Evolutionary conservation across 163 green algal genomes (phyloP), one percentile per base, ranked within the genome.

Genomic region (Scenedesmus sp.): DNA sequence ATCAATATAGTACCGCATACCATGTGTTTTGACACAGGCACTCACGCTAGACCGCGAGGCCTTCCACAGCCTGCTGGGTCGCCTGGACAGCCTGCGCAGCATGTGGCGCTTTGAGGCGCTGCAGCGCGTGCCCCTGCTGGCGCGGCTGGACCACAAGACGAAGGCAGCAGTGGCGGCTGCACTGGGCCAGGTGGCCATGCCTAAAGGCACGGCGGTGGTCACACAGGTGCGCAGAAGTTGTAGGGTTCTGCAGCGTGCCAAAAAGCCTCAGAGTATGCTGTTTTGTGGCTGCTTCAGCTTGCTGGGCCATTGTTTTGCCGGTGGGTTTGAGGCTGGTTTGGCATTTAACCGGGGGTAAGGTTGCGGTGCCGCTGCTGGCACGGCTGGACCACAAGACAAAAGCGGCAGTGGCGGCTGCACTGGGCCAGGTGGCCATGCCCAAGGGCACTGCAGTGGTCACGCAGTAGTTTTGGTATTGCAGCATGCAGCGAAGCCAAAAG

Each of bases 21-120:
- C 34, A 46, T 46, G 34, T 84, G 34, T 81, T 54, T 60, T 4
- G 56, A 8, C 76, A 6, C 89, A 96, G 88, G 91, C 95, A 73
- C 96, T 99, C 74, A 93, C 73, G 0, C 94, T 98, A 60, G 93
- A 95, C n/a, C 92, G 96, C 18, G 95, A 97, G 7, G 94, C 95
- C 84, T 99, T 99, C 93, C 94, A 95, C 82, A 70, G 54, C 0
- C 94, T 97, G 92, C 94, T 99, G 77, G 97, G 97, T 73, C 94
- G 94, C 91, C 95, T 99, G 55, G 86, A 93, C 1, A 93, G 96
- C 87, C 97, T 99, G 76, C 93, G 95, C 57, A 95, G 95, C 90
- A 95, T 99, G 91, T 99, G 97, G 97, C 94, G 97, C 64, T 97
- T 98, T 91, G 97, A 98, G 89, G 97, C 96, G 20, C 95, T 99